Conservation (phyloP, 768 basidiomycete species). For the Lactarius psammicola region DNA sequence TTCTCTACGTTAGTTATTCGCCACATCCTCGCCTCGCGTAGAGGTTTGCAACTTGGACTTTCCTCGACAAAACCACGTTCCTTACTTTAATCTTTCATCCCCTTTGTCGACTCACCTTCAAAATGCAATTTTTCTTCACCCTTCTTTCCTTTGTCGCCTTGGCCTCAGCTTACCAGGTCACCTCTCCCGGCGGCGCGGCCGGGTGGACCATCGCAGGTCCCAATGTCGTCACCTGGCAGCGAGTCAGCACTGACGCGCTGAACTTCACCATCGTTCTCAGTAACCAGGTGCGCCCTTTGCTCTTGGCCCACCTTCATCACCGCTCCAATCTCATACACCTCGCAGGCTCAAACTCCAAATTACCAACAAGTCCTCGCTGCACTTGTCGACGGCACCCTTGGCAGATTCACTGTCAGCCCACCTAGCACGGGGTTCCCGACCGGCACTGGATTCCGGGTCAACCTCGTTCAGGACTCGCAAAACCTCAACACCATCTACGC, state of each 20-base stretch:
- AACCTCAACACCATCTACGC: conserved; percentile 58
- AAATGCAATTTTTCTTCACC: conserved; percentile 46
- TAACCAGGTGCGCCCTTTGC: conserved; percentile 50
- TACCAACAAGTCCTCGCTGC: conserved; percentile 52
- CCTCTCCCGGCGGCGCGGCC: conserved; percentile 38
- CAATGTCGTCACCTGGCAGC: conserved; percentile 58
- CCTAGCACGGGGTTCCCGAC: conserved; percentile 65
- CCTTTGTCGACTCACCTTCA: conserved; percentile 6
- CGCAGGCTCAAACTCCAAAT: conserved; percentile 35
- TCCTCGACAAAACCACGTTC: conserved; percentile 24
- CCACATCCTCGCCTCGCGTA: background rate
- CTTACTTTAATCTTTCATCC: background rate
- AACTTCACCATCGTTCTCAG: conserved; percentile 71
- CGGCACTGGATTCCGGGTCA: conserved; percentile 66
- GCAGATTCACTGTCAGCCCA: conserved; percentile 44
- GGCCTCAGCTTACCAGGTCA: conserved; percentile 56
- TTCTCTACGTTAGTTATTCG: background rate
- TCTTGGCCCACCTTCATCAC: background rate
- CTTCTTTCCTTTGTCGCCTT: conserved; percentile 52
- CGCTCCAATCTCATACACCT: background rate
- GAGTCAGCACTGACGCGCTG: conserved; percentile 60
- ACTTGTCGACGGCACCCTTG: conserved; percentile 50
- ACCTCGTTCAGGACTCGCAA: conserved; percentile 55
- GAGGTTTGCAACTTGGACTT: background rate
- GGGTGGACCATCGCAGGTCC: conserved; percentile 57